Conservation (phyloP, 1,284 basidiomycete genomes). For the Waitea zeae region DNA sequence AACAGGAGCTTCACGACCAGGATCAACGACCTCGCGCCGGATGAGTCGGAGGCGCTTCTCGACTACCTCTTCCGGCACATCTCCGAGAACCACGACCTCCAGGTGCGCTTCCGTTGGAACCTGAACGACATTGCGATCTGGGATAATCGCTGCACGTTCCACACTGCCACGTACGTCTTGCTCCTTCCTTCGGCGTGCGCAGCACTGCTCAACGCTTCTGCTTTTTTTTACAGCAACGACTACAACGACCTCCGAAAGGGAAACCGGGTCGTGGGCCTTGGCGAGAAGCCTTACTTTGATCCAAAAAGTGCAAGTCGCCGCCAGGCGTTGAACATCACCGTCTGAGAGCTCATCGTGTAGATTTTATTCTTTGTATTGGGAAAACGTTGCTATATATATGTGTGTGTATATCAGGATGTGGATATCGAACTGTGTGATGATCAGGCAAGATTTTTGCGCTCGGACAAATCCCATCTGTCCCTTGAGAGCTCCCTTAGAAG, state of each 20-base stretch:
- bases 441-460: too few species aligned
- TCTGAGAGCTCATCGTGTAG: too few species aligned
- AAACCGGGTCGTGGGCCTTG: conserved; percentile 42
- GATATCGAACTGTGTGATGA: too few species aligned
- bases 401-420: too few species aligned
- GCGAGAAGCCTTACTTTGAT: conserved; percentile 47
- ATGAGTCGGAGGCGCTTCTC: conserved; percentile 37
- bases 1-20: conserved; percentile 47
- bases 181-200: not conserved
- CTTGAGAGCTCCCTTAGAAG: too few species aligned
- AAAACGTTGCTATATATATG: too few species aligned
- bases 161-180: conserved; percentile 27
- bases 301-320: conserved; percentile 24
- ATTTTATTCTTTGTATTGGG: too few species aligned
- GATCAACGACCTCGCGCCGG: conserved; percentile 38
- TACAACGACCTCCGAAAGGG: conserved; percentile 30
- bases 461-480: too few species aligned
- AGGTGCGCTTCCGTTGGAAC: conserved; percentile 31
- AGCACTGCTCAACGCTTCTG: not conserved
- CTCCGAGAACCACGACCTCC: conserved; percentile 45
- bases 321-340: too few species aligned
- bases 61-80: conserved; percentile 29
- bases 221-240: conserved; percentile 22
- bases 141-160: conserved; percentile 34
- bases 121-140: conserved; percentile 34